Evolutionary conservation across 495 filamentous ascomycete species (phyloP).

Genomic region (Neurospora sp.): DNA sequence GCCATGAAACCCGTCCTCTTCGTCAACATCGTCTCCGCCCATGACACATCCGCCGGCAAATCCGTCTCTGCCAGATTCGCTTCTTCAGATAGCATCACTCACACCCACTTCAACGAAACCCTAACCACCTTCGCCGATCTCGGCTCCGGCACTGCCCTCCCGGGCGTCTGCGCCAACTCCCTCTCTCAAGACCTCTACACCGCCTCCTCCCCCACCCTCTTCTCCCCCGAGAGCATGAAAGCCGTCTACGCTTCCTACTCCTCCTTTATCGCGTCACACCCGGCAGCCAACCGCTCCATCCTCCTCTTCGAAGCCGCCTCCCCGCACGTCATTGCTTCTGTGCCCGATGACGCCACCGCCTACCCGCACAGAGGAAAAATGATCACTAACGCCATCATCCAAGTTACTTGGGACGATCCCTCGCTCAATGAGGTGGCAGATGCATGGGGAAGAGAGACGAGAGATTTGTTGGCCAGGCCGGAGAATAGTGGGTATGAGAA

Average conservation of each 20-base stretch:
- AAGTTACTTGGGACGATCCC: background rate
- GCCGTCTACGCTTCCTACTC: background rate
- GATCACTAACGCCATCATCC: background rate
- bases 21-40: background rate
- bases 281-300: background rate
- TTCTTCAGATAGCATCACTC: background rate
- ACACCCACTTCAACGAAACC: slow-evolving; percentile 6
- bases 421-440: background rate
- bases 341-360: background rate
- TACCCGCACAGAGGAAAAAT: background rate
- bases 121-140: slow-evolving; percentile 69
- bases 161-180: background rate
- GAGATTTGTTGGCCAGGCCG: background rate
- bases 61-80: background rate
- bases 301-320: background rate
- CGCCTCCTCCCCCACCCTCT: background rate
- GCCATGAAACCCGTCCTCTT: background rate
- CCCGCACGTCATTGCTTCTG: background rate
- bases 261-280: background rate
- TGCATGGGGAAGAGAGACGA: background rate
- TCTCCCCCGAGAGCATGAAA: background rate
- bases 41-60: background rate
- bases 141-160: slow-evolving; percentile 40
- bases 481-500: background rate
- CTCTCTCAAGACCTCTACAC: background rate